Evolutionary conservation across 1,284 basidiomycete species (phyloP).

Genomic region (Erythrobasidium hasegawianum): DNA sequence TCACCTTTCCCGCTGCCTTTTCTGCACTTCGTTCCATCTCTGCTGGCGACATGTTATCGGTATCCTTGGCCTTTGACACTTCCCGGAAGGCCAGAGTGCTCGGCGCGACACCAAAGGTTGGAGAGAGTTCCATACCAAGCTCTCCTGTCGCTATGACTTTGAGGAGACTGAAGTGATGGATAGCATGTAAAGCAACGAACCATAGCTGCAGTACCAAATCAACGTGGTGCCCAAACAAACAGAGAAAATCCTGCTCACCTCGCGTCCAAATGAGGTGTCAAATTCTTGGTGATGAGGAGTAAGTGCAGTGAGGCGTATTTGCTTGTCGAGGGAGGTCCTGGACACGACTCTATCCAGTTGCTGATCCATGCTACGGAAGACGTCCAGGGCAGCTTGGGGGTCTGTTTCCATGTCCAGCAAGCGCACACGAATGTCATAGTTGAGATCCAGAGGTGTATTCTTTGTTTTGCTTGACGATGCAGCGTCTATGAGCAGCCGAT

Average conservation of each 20-base stretch:
- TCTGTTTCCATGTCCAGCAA: slow-evolving; percentile 76
- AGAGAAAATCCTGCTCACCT: slow-evolving; percentile 47
- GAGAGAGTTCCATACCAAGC: slow-evolving; percentile 32
- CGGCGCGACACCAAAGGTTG: slow-evolving; percentile 43
- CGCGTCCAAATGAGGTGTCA: slow-evolving; percentile 71
- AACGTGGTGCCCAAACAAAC: not conserved
- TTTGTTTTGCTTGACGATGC: not conserved
- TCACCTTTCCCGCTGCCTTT: slow-evolving; percentile 23
- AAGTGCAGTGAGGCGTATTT: slow-evolving; percentile 66
- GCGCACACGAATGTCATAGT: slow-evolving; percentile 67
- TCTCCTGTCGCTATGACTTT: slow-evolving; percentile 39
- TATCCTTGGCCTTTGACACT: slow-evolving; percentile 16
- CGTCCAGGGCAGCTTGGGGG: slow-evolving; percentile 60
- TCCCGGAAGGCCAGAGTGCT: slow-evolving; percentile 37
- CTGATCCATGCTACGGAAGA: slow-evolving; percentile 55
- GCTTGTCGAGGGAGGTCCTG: slow-evolving; percentile 54
- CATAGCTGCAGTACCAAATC: slow-evolving; percentile 59
- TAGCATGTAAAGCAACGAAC: slow-evolving; percentile 76
- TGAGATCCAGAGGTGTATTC: slow-evolving; percentile 50
- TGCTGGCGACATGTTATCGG: slow-evolving; percentile 8
- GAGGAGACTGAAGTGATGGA: slow-evolving; percentile 42
- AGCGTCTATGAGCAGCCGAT: slow-evolving; percentile 25
- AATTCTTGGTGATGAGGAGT: slow-evolving; percentile 70
- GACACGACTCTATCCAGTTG: slow-evolving; percentile 25
- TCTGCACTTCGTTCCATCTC: slow-evolving; percentile 25